Conservation (phyloP, 495 filamentous ascomycete species). For the Niebla homalea region DNA sequence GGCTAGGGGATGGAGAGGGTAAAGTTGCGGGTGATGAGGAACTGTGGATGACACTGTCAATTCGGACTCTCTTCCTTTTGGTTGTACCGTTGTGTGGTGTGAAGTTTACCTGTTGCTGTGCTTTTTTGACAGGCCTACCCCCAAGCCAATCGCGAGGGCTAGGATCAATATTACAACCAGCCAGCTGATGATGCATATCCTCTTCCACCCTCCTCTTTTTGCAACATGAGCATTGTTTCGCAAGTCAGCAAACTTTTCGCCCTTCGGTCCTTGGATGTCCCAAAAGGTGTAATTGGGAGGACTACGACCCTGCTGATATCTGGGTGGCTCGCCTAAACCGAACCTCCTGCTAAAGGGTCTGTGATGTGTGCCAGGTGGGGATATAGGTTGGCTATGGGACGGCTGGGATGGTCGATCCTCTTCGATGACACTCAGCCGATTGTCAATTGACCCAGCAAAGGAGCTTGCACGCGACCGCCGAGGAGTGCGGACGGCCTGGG, state of each 20-base stretch:
- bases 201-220: conserved; percentile 29
- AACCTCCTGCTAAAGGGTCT: conserved; percentile 16
- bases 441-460: conserved; percentile 9
- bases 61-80: not conserved
- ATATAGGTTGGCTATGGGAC: not conserved
- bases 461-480: conserved; percentile 1
- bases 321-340: conserved; percentile 14
- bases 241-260: conserved; percentile 18
- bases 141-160: conserved; percentile 31
- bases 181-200: conserved; percentile 18
- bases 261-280: conserved; percentile 16
- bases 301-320: conserved; percentile 7
- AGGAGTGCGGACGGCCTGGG: not conserved
- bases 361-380: conserved; percentile 3
- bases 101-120: conserved; percentile 7
- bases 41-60: not conserved
- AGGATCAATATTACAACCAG: conserved; percentile 24
- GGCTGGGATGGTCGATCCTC: conserved; percentile 12
- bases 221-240: conserved; percentile 17
- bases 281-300: conserved; percentile 16
- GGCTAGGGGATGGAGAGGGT: conserved; percentile 5
- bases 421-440: conserved; percentile 17
- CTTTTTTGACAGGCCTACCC: conserved; percentile 29
- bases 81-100: not conserved
- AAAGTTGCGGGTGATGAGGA: not conserved